phyloP scores from a whole-genome alignment of 176 grass and related monocot species.

The Neostapfia colusana region DNA sequence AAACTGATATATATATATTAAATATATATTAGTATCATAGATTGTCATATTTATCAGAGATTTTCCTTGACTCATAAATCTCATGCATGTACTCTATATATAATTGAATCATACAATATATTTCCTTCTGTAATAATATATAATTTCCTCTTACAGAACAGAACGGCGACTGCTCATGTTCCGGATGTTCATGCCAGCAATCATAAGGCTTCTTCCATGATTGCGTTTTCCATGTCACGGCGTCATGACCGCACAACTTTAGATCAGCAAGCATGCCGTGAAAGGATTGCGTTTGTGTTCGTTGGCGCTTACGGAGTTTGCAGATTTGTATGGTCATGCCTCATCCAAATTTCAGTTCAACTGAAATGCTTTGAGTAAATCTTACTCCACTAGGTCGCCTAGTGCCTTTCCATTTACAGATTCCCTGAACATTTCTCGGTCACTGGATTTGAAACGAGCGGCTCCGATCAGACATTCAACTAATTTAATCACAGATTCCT shows the following conservation, averaged over 20 bases:
- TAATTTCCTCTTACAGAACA: neutral
- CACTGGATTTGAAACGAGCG: constrained; percentile 27
- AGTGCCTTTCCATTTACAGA: neutral
- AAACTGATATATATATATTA: too few species aligned
- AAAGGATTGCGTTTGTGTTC: neutral
- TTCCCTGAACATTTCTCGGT: constrained; percentile 8
- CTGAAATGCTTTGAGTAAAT: constrained; percentile 5
- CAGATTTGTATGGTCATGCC: neutral
- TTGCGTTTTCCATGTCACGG: constrained; percentile 23
- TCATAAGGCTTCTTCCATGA: constrained; percentile 8
- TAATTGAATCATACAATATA: too few species aligned
- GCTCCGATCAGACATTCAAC: constrained; percentile 30
- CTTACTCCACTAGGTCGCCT: neutral
- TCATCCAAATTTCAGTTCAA: neutral
- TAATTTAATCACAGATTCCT: constrained; percentile 22
- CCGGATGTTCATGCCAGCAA: constrained; percentile 26
- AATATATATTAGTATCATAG: too few species aligned
- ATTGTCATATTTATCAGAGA: too few species aligned
- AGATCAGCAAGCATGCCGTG: neutral
- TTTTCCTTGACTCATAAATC: too few species aligned
- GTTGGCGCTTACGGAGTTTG: neutral
- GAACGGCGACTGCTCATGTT: neutral
- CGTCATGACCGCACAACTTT: neutral
- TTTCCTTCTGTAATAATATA: too few species aligned
- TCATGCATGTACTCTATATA: too few species aligned